A percentile compares a stretch with the other conserved stretches of the same genome.
Evolutionary conservation across 2,329 filamentous ascomycete genomes (phyloP).

Genomic region (Hymenoscyphus occultus): DNA sequence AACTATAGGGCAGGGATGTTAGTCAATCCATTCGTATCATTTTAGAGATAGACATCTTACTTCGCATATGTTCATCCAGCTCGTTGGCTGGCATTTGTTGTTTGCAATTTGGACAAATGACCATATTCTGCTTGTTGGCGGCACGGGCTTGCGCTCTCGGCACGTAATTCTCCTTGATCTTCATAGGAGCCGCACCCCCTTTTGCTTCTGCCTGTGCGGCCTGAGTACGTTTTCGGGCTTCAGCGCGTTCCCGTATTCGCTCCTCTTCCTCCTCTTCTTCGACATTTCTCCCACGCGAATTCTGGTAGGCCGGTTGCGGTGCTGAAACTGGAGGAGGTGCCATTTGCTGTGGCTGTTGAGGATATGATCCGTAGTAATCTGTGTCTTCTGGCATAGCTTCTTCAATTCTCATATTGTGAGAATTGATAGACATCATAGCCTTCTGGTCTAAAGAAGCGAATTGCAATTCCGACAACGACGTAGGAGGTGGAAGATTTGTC

Average conservation of each 20-base stretch:
- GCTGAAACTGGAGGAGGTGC: conserved; percentile 42
- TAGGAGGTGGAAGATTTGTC: conserved; percentile 81
- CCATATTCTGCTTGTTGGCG: conserved; percentile 63
- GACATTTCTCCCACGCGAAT: conserved; percentile 32
- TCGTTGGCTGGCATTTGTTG: conserved; percentile 85
- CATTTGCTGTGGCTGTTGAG: conserved; percentile 37
- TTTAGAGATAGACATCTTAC: conserved; percentile 43
- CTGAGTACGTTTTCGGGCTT: conserved; percentile 62
- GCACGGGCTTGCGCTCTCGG: conserved; percentile 74
- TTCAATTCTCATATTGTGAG: conserved; percentile 77
- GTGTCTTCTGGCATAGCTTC: conserved; percentile 87
- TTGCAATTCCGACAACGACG: conserved; percentile 85
- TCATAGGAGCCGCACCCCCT: conserved; percentile 68
- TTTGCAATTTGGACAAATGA: conserved; percentile 88
- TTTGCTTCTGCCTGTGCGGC: conserved; percentile 77
- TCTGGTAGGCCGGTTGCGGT: conserved; percentile 34
- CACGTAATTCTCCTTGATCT: conserved; percentile 91
- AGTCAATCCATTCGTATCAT: conserved; percentile 11
- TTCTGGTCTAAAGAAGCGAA: conserved; percentile 94
- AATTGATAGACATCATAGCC: conserved; percentile 80
- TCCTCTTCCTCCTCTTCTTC: conserved; percentile 61
- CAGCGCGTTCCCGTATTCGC: conserved; percentile 60
- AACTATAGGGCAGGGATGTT: conserved; percentile 45
- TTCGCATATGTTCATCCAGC: conserved; percentile 88
- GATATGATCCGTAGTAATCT: conserved; percentile 53